phyloP scores from a whole-genome alignment of 768 basidiomycete genomes.

The Termitomyces sp. region DNA sequence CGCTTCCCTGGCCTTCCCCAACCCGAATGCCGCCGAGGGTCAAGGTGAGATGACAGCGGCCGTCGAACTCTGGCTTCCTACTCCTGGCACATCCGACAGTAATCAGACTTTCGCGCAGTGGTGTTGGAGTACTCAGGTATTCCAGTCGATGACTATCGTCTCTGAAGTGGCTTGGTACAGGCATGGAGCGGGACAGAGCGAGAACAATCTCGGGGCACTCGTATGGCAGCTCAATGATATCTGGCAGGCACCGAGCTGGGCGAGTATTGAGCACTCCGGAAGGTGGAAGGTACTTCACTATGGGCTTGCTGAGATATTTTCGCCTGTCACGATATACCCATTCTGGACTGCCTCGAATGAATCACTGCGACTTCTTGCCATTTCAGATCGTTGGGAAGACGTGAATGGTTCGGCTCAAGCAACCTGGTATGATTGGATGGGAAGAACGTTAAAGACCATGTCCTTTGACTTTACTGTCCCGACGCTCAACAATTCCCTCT shows the following conservation, averaged over 20 bases:
- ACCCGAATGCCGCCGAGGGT: constrained; percentile 47
- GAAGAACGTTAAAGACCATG: constrained; percentile 31
- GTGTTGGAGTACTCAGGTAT: constrained; percentile 58
- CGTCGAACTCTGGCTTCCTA: constrained; percentile 52
- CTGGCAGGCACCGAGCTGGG: constrained; percentile 56
- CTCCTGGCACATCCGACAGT: constrained; percentile 37
- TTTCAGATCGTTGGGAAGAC: constrained; percentile 45
- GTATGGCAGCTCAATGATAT: constrained; percentile 60
- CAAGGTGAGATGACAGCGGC: constrained; percentile 47
- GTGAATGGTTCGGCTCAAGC: constrained; percentile 41
- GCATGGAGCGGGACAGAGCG: constrained; percentile 49
- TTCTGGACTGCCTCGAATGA: constrained; percentile 49
- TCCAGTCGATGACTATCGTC: constrained; percentile 55
- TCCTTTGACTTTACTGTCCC: constrained; percentile 36
- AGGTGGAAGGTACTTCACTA: constrained; percentile 58
- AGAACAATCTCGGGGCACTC: constrained; percentile 53
- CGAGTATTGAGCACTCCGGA: constrained; percentile 50
- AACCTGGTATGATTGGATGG: constrained; percentile 56
- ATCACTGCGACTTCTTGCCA: constrained; percentile 41
- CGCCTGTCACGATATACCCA: constrained; percentile 45
- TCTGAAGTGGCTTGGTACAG: constrained; percentile 56
- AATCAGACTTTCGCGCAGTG: constrained; percentile 60
- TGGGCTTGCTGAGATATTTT: constrained; percentile 36
- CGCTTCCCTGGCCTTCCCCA: constrained; percentile 45
- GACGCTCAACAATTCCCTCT: constrained; percentile 42